phyloP scores from a whole-genome alignment of 768 basidiomycete species.

The Clavaria fumosa region DNA sequence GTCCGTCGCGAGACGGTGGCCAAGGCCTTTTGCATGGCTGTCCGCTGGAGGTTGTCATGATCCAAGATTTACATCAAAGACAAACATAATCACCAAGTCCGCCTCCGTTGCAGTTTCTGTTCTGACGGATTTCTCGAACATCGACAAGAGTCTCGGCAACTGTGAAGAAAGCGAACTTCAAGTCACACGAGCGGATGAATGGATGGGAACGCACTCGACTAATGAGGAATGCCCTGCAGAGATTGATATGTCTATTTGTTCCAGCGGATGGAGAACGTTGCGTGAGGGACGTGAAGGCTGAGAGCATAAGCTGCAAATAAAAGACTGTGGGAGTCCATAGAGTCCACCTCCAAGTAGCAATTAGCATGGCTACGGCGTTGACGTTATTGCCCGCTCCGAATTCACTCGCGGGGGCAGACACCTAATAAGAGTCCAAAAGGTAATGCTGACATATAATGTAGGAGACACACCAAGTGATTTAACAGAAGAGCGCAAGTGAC shows the following conservation, averaged over 20 bases:
- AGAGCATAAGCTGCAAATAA: slow-evolving; percentile 50
- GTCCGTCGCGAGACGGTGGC: slow-evolving; percentile 31
- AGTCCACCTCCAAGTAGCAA: slow-evolving; percentile 43
- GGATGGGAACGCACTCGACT: slow-evolving; percentile 35
- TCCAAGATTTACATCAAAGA: neutral
- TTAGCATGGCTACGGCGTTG: slow-evolving; percentile 37
- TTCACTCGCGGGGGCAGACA: slow-evolving; percentile 38
- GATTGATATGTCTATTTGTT: slow-evolving; percentile 18
- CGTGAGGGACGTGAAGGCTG: slow-evolving; percentile 46
- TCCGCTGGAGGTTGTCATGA: no score
- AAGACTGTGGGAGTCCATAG: slow-evolving; percentile 49
- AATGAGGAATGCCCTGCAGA: slow-evolving; percentile 62
- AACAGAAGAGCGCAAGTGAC: slow-evolving; percentile 47
- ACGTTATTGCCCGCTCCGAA: slow-evolving; percentile 47
- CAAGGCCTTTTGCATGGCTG: slow-evolving; percentile 34
- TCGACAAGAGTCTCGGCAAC: slow-evolving; percentile 44
- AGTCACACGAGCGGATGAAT: neutral
- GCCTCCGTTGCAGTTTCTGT: slow-evolving; percentile 33
- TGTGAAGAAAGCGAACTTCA: slow-evolving; percentile 15
- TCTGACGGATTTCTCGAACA: slow-evolving; percentile 40
- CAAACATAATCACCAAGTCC: slow-evolving; percentile 38
- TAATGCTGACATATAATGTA: neutral
- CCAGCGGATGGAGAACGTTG: slow-evolving; percentile 22
- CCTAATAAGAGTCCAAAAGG: slow-evolving; percentile 21
- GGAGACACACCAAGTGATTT: slow-evolving; percentile 38